Evolutionary conservation across 495 filamentous ascomycete species (phyloP), one percentile per base, ranked within the genome.

Genomic region (Penicillium silybi): DNA sequence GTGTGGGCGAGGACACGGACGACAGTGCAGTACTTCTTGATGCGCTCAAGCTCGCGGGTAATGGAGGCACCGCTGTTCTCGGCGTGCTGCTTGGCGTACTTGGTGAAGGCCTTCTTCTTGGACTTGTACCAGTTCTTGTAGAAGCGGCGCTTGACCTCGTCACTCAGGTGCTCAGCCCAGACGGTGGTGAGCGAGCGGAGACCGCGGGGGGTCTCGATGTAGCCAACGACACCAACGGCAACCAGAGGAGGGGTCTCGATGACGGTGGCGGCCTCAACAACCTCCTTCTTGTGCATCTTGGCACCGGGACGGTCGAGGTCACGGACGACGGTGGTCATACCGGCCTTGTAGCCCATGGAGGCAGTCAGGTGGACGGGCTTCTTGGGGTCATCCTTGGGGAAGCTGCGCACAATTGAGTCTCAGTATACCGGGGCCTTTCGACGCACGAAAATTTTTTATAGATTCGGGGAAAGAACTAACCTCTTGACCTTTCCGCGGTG

Each of bases 91-190:
- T 97, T 97, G 83, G 95, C 88, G 79, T 99, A 99, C 83, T 95
- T 96, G 81, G 95, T 99, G 83, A 97, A 99, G 51, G 95, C 95
- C 91, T 99, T 99, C 89, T 96, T 97, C 92, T 99, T 99, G 83
- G 83, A 88, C 83, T 95, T 95, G 88, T 99, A 99, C 95, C 95
- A 99, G 85, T 99, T 99, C 90, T 99, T 99, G 87, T 99, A 99
- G 89, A 99, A 99, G 71, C 95, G 91, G 61, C 95, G 88, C 83
- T 95, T 96, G 76, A 99, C 74, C 81, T 97, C 95, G 75, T 99
- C 95, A 77, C 86, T 87, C 72, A 99, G 75, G 77, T 99, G 95
- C 83, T 97, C 92, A 70, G 93, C 93, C 95, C 95, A 99, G 74
- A 99, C 87, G 70, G 95, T 99, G 70, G 92, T 96, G 73, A 99